Evolutionary conservation across 495 filamentous ascomycete species (phyloP).

Genomic region (Talaromyces ruber): DNA sequence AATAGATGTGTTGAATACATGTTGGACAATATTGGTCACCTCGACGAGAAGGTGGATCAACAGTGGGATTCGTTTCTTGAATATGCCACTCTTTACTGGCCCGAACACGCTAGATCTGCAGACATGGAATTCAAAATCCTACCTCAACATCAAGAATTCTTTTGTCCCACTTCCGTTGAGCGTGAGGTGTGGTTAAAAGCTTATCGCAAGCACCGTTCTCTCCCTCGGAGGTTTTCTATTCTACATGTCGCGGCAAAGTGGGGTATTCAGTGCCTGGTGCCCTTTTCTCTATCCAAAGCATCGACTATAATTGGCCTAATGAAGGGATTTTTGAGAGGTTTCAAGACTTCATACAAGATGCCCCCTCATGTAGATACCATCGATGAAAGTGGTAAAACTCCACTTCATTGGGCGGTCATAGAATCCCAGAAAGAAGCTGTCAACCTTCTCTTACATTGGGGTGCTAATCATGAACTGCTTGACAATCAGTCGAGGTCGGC

Average conservation of each 20-base stretch:
- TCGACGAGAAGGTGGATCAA: not conserved
- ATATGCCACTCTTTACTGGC: conserved; percentile 6
- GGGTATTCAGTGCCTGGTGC: conserved; percentile 6
- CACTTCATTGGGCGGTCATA: not conserved
- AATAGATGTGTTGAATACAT: conserved; percentile 6
- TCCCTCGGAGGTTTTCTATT: not conserved
- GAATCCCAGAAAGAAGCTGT: not conserved
- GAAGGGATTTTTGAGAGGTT: not conserved
- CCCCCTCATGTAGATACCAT: not conserved
- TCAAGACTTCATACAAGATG: not conserved
- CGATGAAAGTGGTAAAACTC: not conserved
- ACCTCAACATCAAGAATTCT: conserved; percentile 1
- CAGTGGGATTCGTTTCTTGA: conserved; percentile 1
- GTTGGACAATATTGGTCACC: not conserved
- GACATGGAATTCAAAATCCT: not conserved
- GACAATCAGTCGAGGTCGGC: not conserved
- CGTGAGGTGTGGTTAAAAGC: conserved; percentile 1
- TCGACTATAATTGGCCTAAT: not conserved
- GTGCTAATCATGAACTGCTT: not conserved
- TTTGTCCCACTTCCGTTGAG: not conserved
- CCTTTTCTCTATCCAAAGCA: not conserved
- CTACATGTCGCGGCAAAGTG: conserved; percentile 10
- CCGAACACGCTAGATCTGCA: conserved; percentile 2
- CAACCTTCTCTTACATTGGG: conserved; percentile 1
- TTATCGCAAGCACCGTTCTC: conserved; percentile 1